These are phyloP conservation scores for Plenodomus biglobosus DNA, from an alignment of 2,329 filamentous ascomycete species.

Conservation along the genomic window DNA sequence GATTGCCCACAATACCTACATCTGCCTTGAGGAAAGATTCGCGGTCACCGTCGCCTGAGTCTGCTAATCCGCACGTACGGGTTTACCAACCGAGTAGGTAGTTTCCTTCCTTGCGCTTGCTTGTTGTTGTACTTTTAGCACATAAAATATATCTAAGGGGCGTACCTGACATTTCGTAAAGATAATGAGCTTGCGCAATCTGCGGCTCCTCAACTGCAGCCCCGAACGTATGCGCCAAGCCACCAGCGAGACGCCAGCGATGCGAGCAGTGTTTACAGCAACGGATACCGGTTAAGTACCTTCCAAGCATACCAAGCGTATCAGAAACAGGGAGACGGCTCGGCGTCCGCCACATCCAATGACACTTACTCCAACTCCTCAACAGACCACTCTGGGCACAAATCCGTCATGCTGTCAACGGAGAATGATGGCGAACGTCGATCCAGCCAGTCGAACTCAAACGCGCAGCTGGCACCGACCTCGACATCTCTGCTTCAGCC, in stretches of 20 bases:
- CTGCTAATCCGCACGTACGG: constrained; percentile 18
- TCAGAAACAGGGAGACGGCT: constrained; percentile 13
- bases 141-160: constrained; percentile 25
- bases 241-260: constrained; percentile 36
- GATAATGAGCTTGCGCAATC: constrained; percentile 21
- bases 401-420: constrained; percentile 17
- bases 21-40: constrained; percentile 23
- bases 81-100: constrained; percentile 39
- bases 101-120: constrained; percentile 24
- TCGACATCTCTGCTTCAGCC: constrained; percentile 4
- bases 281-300: constrained; percentile 25
- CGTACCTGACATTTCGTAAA: constrained; percentile 30
- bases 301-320: constrained; percentile 19
- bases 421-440: constrained; percentile 17
- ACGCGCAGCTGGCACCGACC: constrained; percentile 15
- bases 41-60: constrained; percentile 23
- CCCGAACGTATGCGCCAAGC: constrained; percentile 22
- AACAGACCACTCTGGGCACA: constrained; percentile 19
- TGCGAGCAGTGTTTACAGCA: constrained; percentile 36
- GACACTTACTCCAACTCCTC: constrained; percentile 22
- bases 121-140: constrained; percentile 24
- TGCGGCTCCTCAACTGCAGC: constrained; percentile 18
- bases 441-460: constrained; percentile 16
- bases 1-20: constrained; percentile 29
- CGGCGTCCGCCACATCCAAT: constrained; percentile 15